These are phyloP conservation scores for Astraeus odoratus DNA, from an alignment of 768 basidiomycete genomes.

Conservation along the genomic window DNA sequence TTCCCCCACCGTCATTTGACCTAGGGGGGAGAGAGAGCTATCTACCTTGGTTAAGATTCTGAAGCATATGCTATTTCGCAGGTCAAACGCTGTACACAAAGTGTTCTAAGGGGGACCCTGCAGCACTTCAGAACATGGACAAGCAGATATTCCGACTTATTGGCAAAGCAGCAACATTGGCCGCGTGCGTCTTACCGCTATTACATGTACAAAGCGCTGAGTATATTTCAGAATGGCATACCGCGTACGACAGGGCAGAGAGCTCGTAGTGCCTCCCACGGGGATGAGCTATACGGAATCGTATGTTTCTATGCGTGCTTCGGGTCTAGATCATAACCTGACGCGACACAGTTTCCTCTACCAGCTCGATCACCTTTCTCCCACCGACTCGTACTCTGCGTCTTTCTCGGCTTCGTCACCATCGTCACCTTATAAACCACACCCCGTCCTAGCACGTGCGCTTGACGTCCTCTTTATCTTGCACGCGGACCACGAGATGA, in stretches of 20 bases:
- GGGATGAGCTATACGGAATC: conserved; percentile 81
- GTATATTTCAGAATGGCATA: conserved; percentile 69
- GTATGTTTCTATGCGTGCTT: conserved; percentile 29
- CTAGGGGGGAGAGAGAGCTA: not conserved
- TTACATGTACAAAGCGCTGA: not conserved
- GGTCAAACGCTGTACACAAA: conserved; percentile 76
- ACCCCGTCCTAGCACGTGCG: conserved; percentile 81
- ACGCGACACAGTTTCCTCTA: conserved; percentile 61
- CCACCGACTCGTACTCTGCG: conserved; percentile 27
- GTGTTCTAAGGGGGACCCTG: conserved; percentile 55
- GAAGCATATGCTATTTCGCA: conserved; percentile 18
- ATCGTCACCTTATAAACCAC: conserved; percentile 64
- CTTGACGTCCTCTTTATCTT: conserved; percentile 83
- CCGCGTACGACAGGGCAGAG: conserved; percentile 83
- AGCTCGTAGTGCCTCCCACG: conserved; percentile 79
- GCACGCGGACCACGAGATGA: conserved; percentile 88
- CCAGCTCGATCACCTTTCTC: conserved; percentile 74
- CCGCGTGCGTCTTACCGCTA: conserved; percentile 48
- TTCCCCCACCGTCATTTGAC: not conserved
- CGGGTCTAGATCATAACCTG: not conserved
- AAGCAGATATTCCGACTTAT: conserved; percentile 87
- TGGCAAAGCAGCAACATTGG: conserved; percentile 83
- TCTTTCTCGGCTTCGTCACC: conserved; percentile 31
- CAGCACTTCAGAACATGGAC: conserved; percentile 75
- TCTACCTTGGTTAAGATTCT: not conserved